These are phyloP conservation scores for Sporobolus alterniflorus DNA, from an alignment of 202 grass and related monocot species.

Conservation along the genomic window DNA sequence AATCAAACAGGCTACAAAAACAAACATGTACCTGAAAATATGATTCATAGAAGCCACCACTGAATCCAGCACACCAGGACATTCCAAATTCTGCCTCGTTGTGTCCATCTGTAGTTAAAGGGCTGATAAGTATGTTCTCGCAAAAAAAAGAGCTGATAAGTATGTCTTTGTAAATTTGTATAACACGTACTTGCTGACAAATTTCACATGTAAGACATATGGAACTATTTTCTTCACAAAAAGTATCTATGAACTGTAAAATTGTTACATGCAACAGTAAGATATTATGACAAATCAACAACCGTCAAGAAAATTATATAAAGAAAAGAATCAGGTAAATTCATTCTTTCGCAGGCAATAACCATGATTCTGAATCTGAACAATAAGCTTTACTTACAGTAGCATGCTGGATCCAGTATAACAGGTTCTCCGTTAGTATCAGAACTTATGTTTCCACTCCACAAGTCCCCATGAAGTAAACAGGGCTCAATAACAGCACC, in stretches of 20 bases:
- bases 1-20: not conserved
- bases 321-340: not conserved
- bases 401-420: slow-evolving; percentile 87
- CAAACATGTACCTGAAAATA: slow-evolving; percentile 65
- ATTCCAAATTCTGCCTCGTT: slow-evolving; percentile 90
- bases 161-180: not conserved
- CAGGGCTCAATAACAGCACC: slow-evolving; percentile 68
- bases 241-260: not conserved
- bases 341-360: not conserved
- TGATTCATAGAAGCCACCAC: slow-evolving; percentile 68
- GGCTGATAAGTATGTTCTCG: not conserved
- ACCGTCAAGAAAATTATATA: not conserved
- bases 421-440: slow-evolving; percentile 73
- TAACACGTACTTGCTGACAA: not conserved
- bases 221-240: not conserved
- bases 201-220: not conserved
- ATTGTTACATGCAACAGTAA: not conserved
- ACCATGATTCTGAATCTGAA: not conserved
- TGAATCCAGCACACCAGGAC: slow-evolving; percentile 85
- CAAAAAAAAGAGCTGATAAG: not conserved
- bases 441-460: slow-evolving; percentile 83
- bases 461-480: slow-evolving; percentile 86
- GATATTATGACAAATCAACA: not conserved
- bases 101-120: slow-evolving; percentile 61
- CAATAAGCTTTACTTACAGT: slow-evolving; percentile 47